Conservation (phyloP, 2,329 filamentous ascomycete species). For the Tolypocladium album region DNA sequence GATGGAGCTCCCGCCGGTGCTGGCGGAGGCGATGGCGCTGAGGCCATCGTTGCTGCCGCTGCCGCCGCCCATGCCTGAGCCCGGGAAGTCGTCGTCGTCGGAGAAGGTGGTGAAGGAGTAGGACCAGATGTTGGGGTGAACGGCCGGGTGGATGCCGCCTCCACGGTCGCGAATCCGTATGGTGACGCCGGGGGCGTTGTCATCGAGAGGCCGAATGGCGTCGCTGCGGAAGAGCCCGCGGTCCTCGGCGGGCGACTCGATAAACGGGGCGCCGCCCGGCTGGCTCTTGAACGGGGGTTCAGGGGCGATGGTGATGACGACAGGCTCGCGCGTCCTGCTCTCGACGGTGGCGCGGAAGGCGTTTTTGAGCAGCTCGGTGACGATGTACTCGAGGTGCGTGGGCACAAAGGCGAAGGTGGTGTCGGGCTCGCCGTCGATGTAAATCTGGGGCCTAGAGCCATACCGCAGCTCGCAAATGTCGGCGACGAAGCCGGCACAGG, state of each 20-base stretch:
- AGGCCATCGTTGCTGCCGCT: constrained; percentile 42
- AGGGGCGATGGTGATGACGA: constrained; percentile 86
- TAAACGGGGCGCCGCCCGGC: constrained; percentile 10
- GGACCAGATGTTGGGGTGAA: constrained; percentile 83
- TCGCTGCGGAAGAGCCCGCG: constrained; percentile 31
- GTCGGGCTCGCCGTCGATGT: constrained; percentile 74
- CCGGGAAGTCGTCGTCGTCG: constrained; percentile 37
- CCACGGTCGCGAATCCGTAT: constrained; percentile 94
- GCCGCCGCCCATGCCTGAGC: constrained; percentile 12
- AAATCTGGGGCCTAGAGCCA: constrained; percentile 69
- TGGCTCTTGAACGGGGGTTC: constrained; percentile 34
- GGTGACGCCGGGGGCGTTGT: constrained; percentile 73
- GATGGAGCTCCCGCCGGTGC: constrained; percentile 69
- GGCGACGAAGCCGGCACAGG: constrained; percentile 81
- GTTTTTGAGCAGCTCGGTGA: constrained; percentile 94
- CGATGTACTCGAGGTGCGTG: constrained; percentile 93
- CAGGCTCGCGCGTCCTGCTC: constrained; percentile 65
- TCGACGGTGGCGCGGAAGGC: constrained; percentile 91
- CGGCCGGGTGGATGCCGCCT: constrained; percentile 78
- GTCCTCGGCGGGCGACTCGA: constrained; percentile 24
- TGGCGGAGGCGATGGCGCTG: constrained; percentile 62
- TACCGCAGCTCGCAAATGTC: constrained; percentile 97
- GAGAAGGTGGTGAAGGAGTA: constrained; percentile 96
- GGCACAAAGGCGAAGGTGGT: constrained; percentile 91
- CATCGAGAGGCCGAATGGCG: constrained; percentile 46